These are phyloP conservation scores for Nidularia pulvinata DNA, from an alignment of 768 basidiomycete genomes.

Conservation along the genomic window DNA sequence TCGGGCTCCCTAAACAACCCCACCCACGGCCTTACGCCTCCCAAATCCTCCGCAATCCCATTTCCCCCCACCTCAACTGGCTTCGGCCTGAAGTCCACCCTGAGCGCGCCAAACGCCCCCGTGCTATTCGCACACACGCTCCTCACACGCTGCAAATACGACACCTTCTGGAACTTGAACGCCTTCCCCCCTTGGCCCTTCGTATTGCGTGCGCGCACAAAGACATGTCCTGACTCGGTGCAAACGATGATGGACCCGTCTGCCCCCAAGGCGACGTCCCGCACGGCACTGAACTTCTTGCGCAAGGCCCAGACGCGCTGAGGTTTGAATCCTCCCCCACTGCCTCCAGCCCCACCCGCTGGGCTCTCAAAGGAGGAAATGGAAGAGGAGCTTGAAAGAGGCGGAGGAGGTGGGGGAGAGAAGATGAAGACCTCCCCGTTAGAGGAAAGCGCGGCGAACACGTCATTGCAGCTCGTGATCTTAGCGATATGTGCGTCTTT, in stretches of 20 bases:
- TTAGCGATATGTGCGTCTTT: slow-evolving; percentile 76
- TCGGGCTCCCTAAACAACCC: slow-evolving; percentile 10
- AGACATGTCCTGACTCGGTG: slow-evolving; percentile 95
- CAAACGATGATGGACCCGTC: slow-evolving; percentile 91
- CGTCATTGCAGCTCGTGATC: slow-evolving; percentile 75
- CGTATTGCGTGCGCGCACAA: slow-evolving; percentile 67
- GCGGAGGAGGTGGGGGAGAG: slow-evolving; percentile 28
- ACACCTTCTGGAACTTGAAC: slow-evolving; percentile 79
- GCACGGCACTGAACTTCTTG: slow-evolving; percentile 85
- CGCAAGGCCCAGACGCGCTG: slow-evolving; percentile 91
- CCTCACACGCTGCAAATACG: slow-evolving; percentile 83
- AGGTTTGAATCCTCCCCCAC: slow-evolving; percentile 58
- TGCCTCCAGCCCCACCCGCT: slow-evolving; percentile 22
- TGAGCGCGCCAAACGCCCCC: slow-evolving; percentile 86
- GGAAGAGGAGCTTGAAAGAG: neutral
- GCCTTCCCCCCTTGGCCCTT: slow-evolving; percentile 37
- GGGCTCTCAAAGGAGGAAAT: slow-evolving; percentile 17
- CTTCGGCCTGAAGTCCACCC: slow-evolving; percentile 65
- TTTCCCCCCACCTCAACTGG: slow-evolving; percentile 56
- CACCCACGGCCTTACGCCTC: slow-evolving; percentile 64
- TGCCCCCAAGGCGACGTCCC: slow-evolving; percentile 87
- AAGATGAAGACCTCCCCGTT: slow-evolving; percentile 95
- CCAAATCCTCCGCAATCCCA: slow-evolving; percentile 65
- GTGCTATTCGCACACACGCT: slow-evolving; percentile 84
- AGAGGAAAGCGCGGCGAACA: slow-evolving; percentile 80